Conservation (phyloP, 2,329 filamentous ascomycete species). For the Exophiala xenobiotica region DNA sequence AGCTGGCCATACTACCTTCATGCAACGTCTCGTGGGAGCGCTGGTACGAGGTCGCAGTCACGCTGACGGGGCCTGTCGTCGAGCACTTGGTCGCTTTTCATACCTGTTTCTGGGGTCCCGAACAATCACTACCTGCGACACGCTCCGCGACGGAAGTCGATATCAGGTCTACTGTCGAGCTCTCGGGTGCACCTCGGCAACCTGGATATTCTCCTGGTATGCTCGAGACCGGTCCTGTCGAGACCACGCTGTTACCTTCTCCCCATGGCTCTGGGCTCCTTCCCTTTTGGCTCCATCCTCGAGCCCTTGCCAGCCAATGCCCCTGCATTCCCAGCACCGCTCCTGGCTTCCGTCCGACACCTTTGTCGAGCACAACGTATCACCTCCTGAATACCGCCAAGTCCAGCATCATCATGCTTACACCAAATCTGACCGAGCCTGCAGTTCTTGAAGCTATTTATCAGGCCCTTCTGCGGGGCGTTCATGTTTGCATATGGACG, state of each 20-base stretch:
- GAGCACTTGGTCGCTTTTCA: slow-evolving; percentile 66
- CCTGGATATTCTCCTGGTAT: not conserved
- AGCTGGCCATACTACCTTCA: slow-evolving; percentile 67
- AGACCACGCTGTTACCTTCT: slow-evolving; percentile 35
- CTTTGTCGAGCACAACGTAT: slow-evolving; percentile 65
- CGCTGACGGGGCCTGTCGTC: slow-evolving; percentile 63
- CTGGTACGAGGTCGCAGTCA: slow-evolving; percentile 80
- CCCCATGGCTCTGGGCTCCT: slow-evolving; percentile 60
- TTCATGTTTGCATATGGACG: slow-evolving; percentile 67
- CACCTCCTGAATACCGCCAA: slow-evolving; percentile 60
- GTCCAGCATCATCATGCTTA: slow-evolving; percentile 65
- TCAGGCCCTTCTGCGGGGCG: slow-evolving; percentile 61
- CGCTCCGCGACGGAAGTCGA: not conserved
- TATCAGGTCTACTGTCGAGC: not conserved
- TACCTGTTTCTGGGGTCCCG: slow-evolving; percentile 62
- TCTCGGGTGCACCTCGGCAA: not conserved
- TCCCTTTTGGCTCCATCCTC: slow-evolving; percentile 70
- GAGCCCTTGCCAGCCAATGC: slow-evolving; percentile 60
- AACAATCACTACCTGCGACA: slow-evolving; percentile 1
- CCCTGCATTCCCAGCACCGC: slow-evolving; percentile 40
- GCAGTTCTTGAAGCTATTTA: slow-evolving; percentile 63
- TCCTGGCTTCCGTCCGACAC: slow-evolving; percentile 56
- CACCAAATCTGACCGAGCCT: slow-evolving; percentile 72
- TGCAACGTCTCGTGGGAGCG: slow-evolving; percentile 84
- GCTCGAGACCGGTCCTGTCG: not conserved